Evolutionary conservation across 169 alveolate species (phyloP).

Genomic region (Cryptosporidium viatorum): DNA sequence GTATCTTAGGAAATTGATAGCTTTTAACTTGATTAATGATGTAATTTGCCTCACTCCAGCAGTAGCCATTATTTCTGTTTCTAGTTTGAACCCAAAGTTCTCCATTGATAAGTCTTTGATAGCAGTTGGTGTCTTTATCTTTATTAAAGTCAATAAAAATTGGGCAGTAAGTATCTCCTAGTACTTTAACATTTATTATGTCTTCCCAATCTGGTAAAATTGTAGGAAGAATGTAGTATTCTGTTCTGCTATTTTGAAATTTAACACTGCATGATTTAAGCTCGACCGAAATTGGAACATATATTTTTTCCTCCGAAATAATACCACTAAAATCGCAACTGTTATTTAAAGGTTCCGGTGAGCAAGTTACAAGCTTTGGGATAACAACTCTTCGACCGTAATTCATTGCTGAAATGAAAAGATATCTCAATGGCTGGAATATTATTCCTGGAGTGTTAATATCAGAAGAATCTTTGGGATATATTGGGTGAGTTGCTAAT

Average conservation of each 20-base stretch:
- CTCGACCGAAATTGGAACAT: constrained; percentile 38
- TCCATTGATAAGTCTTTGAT: constrained; percentile 25
- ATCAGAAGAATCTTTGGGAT: constrained; percentile 63
- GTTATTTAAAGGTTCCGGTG: neutral
- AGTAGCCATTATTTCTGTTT: neutral
- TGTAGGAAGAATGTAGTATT: constrained; percentile 40
- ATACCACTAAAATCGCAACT: neutral
- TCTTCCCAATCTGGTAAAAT: constrained; percentile 43
- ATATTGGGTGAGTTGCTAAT: constrained; percentile 64
- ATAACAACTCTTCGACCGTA: constrained; percentile 27
- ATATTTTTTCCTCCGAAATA: constrained; percentile 18
- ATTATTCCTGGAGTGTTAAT: constrained; percentile 67
- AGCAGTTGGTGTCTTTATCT: neutral
- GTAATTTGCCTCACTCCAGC: constrained; percentile 70
- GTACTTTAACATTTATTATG: constrained; percentile 19
- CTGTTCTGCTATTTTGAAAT: neutral
- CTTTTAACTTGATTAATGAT: constrained; percentile 8
- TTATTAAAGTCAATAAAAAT: constrained; percentile 11
- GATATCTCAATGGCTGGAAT: constrained; percentile 68
- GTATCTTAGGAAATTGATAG: neutral
- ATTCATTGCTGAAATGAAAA: constrained; percentile 6
- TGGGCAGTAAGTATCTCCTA: constrained; percentile 41
- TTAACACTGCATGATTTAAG: neutral
- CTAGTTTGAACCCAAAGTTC: constrained; percentile 45
- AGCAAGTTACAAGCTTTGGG: constrained; percentile 13